Conservation (phyloP, 768 basidiomycete species). For the Boletus sp. region DNA sequence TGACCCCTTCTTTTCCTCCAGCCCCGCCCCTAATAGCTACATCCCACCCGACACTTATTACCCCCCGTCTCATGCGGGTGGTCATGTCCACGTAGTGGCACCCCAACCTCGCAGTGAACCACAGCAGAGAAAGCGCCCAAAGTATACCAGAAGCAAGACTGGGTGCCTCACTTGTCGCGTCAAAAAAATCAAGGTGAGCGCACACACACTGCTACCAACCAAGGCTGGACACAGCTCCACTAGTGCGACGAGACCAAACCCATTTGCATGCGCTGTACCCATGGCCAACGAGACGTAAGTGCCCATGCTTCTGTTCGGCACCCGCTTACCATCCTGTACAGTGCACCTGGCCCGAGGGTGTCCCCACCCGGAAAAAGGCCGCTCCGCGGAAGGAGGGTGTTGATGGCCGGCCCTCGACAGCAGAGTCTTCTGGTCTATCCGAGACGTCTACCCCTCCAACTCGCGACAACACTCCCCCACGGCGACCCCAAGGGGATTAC, state of each 20-base stretch:
- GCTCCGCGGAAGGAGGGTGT: slow-evolving; percentile 53
- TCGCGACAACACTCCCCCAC: slow-evolving; percentile 63
- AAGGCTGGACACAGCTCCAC: slow-evolving; percentile 1
- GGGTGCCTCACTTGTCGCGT: slow-evolving; percentile 92
- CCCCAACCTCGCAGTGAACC: slow-evolving; percentile 49
- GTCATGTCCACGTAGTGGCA: slow-evolving; percentile 47
- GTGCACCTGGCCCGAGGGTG: slow-evolving; percentile 85
- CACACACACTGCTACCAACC: neutral
- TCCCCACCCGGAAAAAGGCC: slow-evolving; percentile 70
- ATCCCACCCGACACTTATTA: slow-evolving; percentile 43
- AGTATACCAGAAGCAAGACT: slow-evolving; percentile 93
- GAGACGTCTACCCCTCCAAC: slow-evolving; percentile 73
- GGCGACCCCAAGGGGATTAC: slow-evolving; percentile 44
- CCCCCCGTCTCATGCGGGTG: slow-evolving; percentile 27
- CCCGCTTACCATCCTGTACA: slow-evolving; percentile 28
- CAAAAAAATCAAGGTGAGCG: slow-evolving; percentile 88
- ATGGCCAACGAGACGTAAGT: slow-evolving; percentile 79
- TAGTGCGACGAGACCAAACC: slow-evolving; percentile 93
- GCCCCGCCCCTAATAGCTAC: slow-evolving; percentile 41
- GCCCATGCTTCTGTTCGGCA: neutral
- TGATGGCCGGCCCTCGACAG: slow-evolving; percentile 69
- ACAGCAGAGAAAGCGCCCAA: slow-evolving; percentile 77
- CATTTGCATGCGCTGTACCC: slow-evolving; percentile 80
- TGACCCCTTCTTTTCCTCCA: slow-evolving; percentile 25
- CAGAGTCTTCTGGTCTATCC: slow-evolving; percentile 71